Conservation (phyloP, 768 basidiomycete genomes). For the Naematelia encephala region DNA sequence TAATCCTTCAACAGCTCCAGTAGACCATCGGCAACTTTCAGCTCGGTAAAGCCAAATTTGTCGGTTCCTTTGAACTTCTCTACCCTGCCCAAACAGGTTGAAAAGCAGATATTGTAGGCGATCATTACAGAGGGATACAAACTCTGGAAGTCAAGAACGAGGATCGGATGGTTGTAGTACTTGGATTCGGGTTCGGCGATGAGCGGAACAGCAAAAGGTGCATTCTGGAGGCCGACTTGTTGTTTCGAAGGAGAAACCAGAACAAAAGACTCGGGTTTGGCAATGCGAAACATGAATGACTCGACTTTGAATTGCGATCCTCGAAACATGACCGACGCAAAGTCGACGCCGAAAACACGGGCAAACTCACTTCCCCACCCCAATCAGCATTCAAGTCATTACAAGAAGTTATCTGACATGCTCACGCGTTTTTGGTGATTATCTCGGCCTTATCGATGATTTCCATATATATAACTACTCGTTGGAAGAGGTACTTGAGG, state of each 20-base stretch:
- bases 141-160: conserved; percentile 94
- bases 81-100: conserved; percentile 88
- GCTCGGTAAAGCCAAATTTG: conserved; percentile 79
- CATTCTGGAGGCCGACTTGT: conserved; percentile 92
- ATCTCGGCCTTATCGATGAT: conserved; percentile 77
- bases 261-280: conserved; percentile 90
- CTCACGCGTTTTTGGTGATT: conserved; percentile 85
- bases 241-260: conserved; percentile 82
- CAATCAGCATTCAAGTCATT: not conserved
- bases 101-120: conserved; percentile 83
- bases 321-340: conserved; percentile 87
- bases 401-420: conserved; percentile 1
- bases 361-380: conserved; percentile 74
- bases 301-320: conserved; percentile 99
- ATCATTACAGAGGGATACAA: conserved; percentile 98
- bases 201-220: conserved; percentile 84
- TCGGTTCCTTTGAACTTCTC: conserved; percentile 79
- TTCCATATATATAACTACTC: conserved; percentile 68
- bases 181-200: conserved; percentile 92
- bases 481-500: conserved; percentile 63
- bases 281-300: conserved; percentile 95
- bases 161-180: conserved; percentile 85
- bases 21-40: conserved; percentile 65
- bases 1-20: conserved; percentile 69
- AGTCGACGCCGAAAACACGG: conserved; percentile 94